Base-by-base conservation (phyloP, 2,329 filamentous ascomycete species). In the Venturia asperata region DNA sequence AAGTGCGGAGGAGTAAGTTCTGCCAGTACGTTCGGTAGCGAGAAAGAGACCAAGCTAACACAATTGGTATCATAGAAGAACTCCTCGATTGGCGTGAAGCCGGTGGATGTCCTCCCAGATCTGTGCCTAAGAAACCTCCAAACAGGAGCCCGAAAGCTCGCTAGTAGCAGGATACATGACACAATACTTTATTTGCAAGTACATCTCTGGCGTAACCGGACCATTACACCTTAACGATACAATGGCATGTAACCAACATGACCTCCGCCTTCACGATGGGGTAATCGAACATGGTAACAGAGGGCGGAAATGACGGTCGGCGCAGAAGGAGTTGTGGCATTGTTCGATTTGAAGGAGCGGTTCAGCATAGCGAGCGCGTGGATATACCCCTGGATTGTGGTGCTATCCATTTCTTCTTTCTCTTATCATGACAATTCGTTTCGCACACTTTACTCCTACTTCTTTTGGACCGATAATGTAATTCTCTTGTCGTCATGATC, bases 11-110 rank as follows among this genome's bases (percentile, higher is more conserved):
- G 37, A 63, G 64, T 66, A 66, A 24, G 64, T 37, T 39, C 5
- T 49, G 7, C 19, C 11, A 9, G 3, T 1, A 37, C 15, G 6
- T 9, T 56, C 15, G 19, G 47, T 17, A 42, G 21, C 15, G 27
- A 34, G 21, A 34, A 34, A 34, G 30, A 37, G 21, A 47, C 10
- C 10, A 52, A 6, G 39, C 47, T 55, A 42, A 65, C 24, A 58
- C 24, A 52, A n/a, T 21, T 24, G 17, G 17, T 30, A 24, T n/a
- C 11, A n/a, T 42, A 66, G 64, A 42, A 49, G 64, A 66, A 63
- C 64, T 66, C 19, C 43, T 66, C 58, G 60, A 66, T n/a, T 66
- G 64, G 64, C 58, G 64, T 21, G 61, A 62, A 42, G 43, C 39
- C 4, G 64, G 64, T 37, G 64, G 64, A 19, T 58, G 62, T 21